These are phyloP conservation scores for Elsinoe fawcettii DNA, from an alignment of 2,329 filamentous ascomycete species.

Conservation along the genomic window DNA sequence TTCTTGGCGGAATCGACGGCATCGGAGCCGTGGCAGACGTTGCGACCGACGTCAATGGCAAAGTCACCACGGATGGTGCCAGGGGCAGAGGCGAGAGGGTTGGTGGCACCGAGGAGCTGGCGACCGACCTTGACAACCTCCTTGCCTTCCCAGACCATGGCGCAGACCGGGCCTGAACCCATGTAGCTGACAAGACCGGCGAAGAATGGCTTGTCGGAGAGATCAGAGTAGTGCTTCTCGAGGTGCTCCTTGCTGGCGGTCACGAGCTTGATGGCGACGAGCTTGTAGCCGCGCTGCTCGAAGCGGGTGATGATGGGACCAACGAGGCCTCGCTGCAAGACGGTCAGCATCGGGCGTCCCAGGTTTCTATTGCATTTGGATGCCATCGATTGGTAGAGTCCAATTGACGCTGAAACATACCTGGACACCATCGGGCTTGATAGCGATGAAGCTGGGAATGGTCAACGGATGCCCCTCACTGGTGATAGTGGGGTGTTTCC, in stretches of 20 bases:
- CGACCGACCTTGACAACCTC: slow-evolving; percentile 99
- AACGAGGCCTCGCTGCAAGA: slow-evolving; percentile 81
- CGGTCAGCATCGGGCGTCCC: slow-evolving; percentile 14
- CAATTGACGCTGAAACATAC: slow-evolving; percentile 44
- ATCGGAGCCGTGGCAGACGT: slow-evolving; percentile 99
- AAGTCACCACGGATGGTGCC: slow-evolving; percentile 97
- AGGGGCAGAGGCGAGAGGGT: slow-evolving; percentile 87
- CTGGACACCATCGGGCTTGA: slow-evolving; percentile 99
- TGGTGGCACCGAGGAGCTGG: slow-evolving; percentile 94
- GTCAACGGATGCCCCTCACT: slow-evolving; percentile 11
- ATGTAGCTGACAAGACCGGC: slow-evolving; percentile 90
- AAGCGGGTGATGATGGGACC: slow-evolving; percentile 97
- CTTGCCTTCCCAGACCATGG: slow-evolving; percentile 99
- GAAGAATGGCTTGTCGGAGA: slow-evolving; percentile 95
- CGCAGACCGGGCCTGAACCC: slow-evolving; percentile 90
- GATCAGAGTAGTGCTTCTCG: slow-evolving; percentile 94
- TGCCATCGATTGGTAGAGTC: slow-evolving; percentile 8
- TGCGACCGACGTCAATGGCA: slow-evolving; percentile 85
- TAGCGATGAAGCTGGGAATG: slow-evolving; percentile 83
- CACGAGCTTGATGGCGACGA: slow-evolving; percentile 92
- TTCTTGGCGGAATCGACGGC: slow-evolving; percentile 98
- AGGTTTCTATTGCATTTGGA: slow-evolving; percentile 12
- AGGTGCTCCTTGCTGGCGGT: slow-evolving; percentile 88
- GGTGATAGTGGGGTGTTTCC: slow-evolving; percentile 30
- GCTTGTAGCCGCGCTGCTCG: slow-evolving; percentile 94